Evolutionary conservation across 1,284 basidiomycete genomes (phyloP).

Genomic region (Pyrrhoderma lamaoense): DNA sequence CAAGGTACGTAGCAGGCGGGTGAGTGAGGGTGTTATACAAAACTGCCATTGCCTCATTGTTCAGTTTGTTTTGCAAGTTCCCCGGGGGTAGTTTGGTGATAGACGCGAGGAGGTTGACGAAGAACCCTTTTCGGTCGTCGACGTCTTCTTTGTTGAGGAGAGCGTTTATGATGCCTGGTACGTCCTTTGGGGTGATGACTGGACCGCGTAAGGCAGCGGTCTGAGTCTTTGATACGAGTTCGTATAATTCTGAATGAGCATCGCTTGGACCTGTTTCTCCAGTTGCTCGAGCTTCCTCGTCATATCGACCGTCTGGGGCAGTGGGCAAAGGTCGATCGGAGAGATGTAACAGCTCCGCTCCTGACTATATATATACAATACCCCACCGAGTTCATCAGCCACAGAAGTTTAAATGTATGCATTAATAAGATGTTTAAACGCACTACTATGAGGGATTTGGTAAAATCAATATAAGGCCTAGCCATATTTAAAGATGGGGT

Average conservation of each 20-base stretch:
- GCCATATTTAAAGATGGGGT: constrained; percentile 5
- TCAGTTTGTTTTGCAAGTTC: constrained; percentile 21
- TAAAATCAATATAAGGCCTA: constrained; percentile 5
- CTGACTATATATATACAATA: neutral
- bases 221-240: constrained; percentile 10
- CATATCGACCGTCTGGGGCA: constrained; percentile 20
- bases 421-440: neutral
- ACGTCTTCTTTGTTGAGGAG: constrained; percentile 26
- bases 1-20: constrained; percentile 38
- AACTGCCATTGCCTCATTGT: constrained; percentile 24
- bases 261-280: constrained; percentile 11
- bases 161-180: constrained; percentile 22
- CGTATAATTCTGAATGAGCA: constrained; percentile 16
- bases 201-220: constrained; percentile 13
- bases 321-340: constrained; percentile 7
- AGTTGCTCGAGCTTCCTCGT: constrained; percentile 16
- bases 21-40: constrained; percentile 45
- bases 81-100: constrained; percentile 28
- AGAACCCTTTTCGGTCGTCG: constrained; percentile 32
- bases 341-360: constrained; percentile 14
- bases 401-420: no score
- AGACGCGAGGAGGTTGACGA: constrained; percentile 27
- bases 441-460: constrained; percentile 8
- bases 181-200: constrained; percentile 11
- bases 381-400: no score